Conservation (phyloP, 345 rosid genomes). For the Hevea brasiliensis region DNA sequence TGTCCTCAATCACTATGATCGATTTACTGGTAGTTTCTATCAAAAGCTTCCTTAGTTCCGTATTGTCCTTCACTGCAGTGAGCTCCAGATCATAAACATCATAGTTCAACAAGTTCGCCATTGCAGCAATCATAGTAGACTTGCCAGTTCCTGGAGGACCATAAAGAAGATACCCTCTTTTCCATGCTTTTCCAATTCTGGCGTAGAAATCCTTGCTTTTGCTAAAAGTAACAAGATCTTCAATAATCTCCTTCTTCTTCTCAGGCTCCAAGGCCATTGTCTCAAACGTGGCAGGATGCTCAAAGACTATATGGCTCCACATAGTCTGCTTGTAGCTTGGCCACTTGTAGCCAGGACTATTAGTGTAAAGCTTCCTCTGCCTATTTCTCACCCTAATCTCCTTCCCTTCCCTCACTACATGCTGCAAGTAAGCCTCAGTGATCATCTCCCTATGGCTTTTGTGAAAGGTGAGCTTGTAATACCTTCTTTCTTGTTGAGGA, state of each 20-base stretch:
- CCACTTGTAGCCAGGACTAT: conserved; percentile 53
- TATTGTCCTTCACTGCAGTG: conserved; percentile 43
- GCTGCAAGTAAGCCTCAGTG: conserved; percentile 47
- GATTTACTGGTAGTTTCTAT: conserved; percentile 50
- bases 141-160: conserved; percentile 50
- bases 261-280: conserved; percentile 55
- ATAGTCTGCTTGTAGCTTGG: conserved; percentile 44
- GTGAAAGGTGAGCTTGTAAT: conserved; percentile 57
- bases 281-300: conserved; percentile 61
- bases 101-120: conserved; percentile 43
- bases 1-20: conserved; percentile 54
- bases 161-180: conserved; percentile 57
- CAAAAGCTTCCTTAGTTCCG: conserved; percentile 40
- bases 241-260: conserved; percentile 53
- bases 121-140: conserved; percentile 51
- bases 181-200: conserved; percentile 58
- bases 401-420: conserved; percentile 53
- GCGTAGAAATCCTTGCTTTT: conserved; percentile 53
- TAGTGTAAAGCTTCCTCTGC: conserved; percentile 69
- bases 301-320: conserved; percentile 61
- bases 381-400: conserved; percentile 44
- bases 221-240: conserved; percentile 55
- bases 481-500: conserved; percentile 54
- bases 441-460: conserved; percentile 45
- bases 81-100: conserved; percentile 46